Percentiles rank a stretch among this genome's conserved stretches.
phyloP scores from a whole-genome alignment of 805 yeast species.

The Nakazawaea siamensis region DNA sequence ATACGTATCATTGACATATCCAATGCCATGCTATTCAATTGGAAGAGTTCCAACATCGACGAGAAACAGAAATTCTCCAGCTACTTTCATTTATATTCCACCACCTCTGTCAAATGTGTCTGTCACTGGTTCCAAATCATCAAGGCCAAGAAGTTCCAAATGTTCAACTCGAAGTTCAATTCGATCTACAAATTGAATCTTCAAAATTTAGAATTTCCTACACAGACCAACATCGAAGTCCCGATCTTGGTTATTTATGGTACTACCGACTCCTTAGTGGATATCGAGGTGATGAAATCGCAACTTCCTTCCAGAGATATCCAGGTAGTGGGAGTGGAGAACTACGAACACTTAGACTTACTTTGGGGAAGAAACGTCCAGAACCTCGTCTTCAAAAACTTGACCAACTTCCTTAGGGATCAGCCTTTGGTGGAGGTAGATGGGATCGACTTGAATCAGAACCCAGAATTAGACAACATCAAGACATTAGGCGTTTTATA shows the following conservation, averaged over 20 bases:
- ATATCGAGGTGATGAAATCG: constrained; percentile 57
- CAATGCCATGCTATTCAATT: constrained; percentile 37
- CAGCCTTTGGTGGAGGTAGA: constrained; percentile 23
- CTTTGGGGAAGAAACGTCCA: constrained; percentile 82
- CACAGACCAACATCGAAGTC: constrained; percentile 50
- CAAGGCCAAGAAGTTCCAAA: constrained; percentile 36
- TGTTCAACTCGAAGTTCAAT: constrained; percentile 38
- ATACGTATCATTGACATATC: constrained; percentile 37
- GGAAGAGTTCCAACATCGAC: constrained; percentile 36
- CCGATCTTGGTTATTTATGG: constrained; percentile 83
- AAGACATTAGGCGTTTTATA: no score
- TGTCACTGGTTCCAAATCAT: constrained; percentile 43
- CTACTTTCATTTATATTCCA: constrained; percentile 45
- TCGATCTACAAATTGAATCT: constrained; percentile 29
- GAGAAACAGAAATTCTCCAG: constrained; percentile 35
- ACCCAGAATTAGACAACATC: neutral
- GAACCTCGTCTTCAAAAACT: constrained; percentile 33
- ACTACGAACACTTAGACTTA: constrained; percentile 85
- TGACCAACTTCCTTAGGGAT: constrained; percentile 25
- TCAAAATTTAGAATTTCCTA: constrained; percentile 53
- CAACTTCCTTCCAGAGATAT: constrained; percentile 2
- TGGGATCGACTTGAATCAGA: neutral
- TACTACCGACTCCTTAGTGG: constrained; percentile 73
- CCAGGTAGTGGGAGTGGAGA: constrained; percentile 40
- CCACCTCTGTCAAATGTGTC: constrained; percentile 48